Base-by-base conservation (phyloP, 192 early-diverging fungal species). In the Linnemannia schmuckeri region DNA sequence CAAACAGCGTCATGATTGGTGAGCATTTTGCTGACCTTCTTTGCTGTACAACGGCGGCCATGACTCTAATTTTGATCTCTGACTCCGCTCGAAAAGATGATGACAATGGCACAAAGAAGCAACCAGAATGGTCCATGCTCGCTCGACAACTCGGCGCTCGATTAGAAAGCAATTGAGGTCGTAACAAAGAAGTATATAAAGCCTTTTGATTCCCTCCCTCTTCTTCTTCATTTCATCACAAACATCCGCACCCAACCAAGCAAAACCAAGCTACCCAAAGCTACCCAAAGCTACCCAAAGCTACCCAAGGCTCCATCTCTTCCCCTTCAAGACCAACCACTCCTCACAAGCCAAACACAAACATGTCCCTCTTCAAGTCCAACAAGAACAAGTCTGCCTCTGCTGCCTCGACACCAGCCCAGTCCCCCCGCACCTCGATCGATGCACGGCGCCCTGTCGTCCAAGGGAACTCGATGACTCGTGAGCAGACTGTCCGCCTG, bases 331-430 rank as follows among this genome's bases (percentile, higher is more conserved):
- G 55, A 1, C n/a, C 55, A 6, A 27, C n/a, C 8, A 20, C 49
- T 5, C 49, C 18, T 52, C 49, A 20, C 9, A 57, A 57, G 22
- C 52, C 49, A 42, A 17, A 8, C 24, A 27, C 9, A 61, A 63
- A 9, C 30, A 76, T 76, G 52, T 55, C 24, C 6, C 40, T 76
- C 40, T 63, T 76, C 57, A 47, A 79, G 77, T 79, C 77, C 70
- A 41, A 35, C 46, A 72, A 79, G 70, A 79, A 72, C 68, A 72
- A 57, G 52, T 42, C 68, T 20, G 37, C 70, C 70, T 54, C 69
- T 12, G 70, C 70, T 42, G 77, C 49, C 3, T 0, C 70, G 4
- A n/a, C 69, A 0, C 69, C 68, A 22, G 69, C 46, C 37, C 77
- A 79, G 70, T 55, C 68, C 4, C 77, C 77, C 33, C 77, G 70